Evolutionary conservation across 192 early-diverging fungal species (phyloP).

Genomic region (Backusella tarrabulga): DNA sequence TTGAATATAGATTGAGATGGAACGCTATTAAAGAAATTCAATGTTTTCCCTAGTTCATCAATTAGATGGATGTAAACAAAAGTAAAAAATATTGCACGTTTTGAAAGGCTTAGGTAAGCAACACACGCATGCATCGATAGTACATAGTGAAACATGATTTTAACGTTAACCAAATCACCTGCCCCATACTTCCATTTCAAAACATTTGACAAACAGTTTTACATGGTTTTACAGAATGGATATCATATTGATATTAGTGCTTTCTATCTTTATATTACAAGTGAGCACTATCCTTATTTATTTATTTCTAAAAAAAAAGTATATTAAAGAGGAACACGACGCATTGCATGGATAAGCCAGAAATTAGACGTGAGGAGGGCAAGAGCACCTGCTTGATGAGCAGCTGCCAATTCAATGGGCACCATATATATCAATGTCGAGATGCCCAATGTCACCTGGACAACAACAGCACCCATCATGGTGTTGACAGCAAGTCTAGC

Average conservation of each 20-base stretch:
- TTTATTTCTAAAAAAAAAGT: neutral
- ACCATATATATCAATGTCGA: constrained; percentile 91
- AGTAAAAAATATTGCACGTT: no score
- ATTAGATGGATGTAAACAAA: no score
- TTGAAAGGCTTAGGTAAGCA: no score
- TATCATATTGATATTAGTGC: neutral
- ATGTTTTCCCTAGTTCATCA: no score
- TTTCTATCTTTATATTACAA: neutral
- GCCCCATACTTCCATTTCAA: neutral
- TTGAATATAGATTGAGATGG: no score
- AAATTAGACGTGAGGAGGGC: constrained; percentile 79
- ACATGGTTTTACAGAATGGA: no score
- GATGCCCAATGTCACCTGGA: constrained; percentile 90
- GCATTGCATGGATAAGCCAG: constrained; percentile 72
- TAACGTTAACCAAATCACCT: no score
- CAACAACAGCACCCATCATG: constrained; percentile 69
- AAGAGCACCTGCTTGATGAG: constrained; percentile 93
- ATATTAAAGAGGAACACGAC: constrained; percentile 43
- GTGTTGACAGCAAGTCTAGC: constrained; percentile 68
- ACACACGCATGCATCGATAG: neutral
- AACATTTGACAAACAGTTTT: neutral
- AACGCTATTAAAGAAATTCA: no score
- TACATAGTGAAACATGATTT: neutral
- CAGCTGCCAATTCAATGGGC: constrained; percentile 87
- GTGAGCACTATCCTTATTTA: neutral